Evolutionary conservation across 2,329 filamentous ascomycete species (phyloP).

Genomic region (Botryosphaeria dothidea): DNA sequence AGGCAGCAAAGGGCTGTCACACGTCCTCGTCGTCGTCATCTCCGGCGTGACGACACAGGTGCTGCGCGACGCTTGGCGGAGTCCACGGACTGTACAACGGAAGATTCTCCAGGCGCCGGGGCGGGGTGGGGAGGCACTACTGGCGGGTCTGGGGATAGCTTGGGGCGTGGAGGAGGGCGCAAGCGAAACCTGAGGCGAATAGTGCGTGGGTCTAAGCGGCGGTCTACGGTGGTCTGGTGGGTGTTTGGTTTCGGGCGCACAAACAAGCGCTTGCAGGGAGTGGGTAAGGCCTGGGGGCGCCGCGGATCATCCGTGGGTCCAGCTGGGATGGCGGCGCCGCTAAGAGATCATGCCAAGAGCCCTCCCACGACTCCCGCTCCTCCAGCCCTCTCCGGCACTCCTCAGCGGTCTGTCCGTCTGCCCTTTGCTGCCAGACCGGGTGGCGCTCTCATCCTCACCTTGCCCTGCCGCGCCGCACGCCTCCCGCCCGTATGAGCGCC

Average conservation of each 20-base stretch:
- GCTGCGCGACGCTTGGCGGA: constrained; percentile 1
- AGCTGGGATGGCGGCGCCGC: constrained; percentile 13
- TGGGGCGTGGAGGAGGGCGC: background rate
- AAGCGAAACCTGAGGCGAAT: background rate
- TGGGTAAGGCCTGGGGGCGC: background rate
- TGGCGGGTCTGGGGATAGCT: background rate
- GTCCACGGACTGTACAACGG: background rate
- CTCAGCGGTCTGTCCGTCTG: background rate
- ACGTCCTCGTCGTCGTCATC: background rate
- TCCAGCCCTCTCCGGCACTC: background rate
- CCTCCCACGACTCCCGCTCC: constrained; percentile 15
- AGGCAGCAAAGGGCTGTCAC: constrained; percentile 6
- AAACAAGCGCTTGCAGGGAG: background rate
- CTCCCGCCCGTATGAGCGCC: background rate
- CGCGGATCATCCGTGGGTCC: constrained; percentile 16
- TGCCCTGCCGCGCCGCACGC: background rate
- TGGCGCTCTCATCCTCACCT: background rate
- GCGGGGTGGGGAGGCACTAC: background rate
- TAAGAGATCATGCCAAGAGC: constrained; percentile 19
- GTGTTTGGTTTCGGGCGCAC: constrained; percentile 11
- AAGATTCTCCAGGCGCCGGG: background rate
- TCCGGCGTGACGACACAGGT: background rate
- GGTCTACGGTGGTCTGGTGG: background rate
- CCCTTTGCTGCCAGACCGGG: too few relatives aligned
- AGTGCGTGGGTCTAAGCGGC: background rate